These are phyloP conservation scores for Cyberlindnera japonica DNA, from an alignment of 805 yeast genomes.

Conservation along the genomic window DNA sequence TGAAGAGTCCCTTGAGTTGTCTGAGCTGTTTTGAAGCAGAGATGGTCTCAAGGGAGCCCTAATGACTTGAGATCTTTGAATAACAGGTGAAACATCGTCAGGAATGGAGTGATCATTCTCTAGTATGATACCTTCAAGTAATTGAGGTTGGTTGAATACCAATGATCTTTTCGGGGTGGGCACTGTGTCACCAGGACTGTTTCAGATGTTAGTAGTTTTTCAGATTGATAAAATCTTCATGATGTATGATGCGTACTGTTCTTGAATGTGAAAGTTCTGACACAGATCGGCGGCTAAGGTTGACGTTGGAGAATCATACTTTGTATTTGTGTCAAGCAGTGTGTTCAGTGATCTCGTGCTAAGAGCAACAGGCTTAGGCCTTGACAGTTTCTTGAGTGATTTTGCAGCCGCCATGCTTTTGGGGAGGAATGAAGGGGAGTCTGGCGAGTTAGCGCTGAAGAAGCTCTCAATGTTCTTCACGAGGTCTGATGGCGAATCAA, in stretches of 20 bases:
- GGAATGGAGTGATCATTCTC: conserved; percentile 2
- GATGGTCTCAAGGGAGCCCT: conserved; percentile 11
- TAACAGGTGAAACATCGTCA: conserved; percentile 8
- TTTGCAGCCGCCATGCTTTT: conserved; percentile 12
- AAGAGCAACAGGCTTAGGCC: conserved; percentile 19
- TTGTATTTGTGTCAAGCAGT: conserved; percentile 19
- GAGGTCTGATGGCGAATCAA: conserved; percentile 23
- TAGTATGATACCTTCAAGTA: conserved; percentile 8
- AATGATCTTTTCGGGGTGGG: conserved; percentile 22
- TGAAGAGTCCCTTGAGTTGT: conserved; percentile 10
- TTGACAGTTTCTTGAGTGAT: conserved; percentile 16
- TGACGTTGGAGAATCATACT: conserved; percentile 36
- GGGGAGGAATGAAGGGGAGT: conserved; percentile 27
- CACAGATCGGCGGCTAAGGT: conserved; percentile 36
- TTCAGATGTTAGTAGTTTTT: conserved; percentile 10
- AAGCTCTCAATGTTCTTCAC: conserved; percentile 22
- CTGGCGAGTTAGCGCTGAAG: conserved; percentile 24
- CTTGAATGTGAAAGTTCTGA: conserved; percentile 34
- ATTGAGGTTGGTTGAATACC: conserved; percentile 10
- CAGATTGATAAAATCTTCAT: too few relatives aligned
- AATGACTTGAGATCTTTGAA: conserved; percentile 5
- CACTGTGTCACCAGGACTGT: conserved; percentile 5
- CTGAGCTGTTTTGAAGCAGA: conserved; percentile 5
- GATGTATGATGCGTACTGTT: conserved; percentile 17
- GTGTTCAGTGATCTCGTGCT: conserved; percentile 12